Percentiles rank a stretch among this genome's conserved stretches.
Conservation (phyloP, 257 asterid species). For the Solanum chaucha region DNA sequence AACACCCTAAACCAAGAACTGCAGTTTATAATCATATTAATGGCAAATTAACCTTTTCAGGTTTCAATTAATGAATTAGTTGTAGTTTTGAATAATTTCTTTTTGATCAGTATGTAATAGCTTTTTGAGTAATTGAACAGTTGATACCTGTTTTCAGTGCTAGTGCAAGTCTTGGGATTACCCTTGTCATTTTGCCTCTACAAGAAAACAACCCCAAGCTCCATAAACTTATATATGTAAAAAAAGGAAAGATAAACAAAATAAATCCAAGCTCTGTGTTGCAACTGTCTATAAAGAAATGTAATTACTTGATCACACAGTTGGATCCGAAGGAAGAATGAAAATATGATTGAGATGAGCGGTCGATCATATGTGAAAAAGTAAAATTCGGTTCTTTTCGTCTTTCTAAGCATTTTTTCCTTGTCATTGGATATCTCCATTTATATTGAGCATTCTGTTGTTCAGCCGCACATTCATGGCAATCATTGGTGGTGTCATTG, state of each 20-base stretch:
- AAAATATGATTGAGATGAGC: neutral
- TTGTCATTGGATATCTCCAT: neutral
- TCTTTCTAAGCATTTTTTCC: neutral
- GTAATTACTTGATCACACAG: neutral
- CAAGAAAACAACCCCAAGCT: neutral
- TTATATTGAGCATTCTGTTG: neutral
- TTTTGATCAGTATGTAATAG: neutral
- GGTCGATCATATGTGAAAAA: neutral
- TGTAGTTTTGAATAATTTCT: neutral
- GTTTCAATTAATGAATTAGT: neutral
- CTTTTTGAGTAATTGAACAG: neutral
- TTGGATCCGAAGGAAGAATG: neutral
- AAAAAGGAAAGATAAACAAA: neutral
- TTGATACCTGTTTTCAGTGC: neutral
- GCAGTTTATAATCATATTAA: neutral
- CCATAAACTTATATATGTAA: neutral
- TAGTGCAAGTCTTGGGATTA: neutral
- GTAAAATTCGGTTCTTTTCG: neutral
- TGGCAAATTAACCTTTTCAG: neutral
- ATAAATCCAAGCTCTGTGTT: neutral
- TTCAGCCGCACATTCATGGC: conserved; percentile 91
- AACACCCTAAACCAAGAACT: neutral
- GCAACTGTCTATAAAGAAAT: neutral
- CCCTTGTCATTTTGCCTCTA: neutral
- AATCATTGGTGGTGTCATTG: conserved; percentile 79